Conservation (phyloP, 2,329 filamentous ascomycete genomes). For the Chrysosporium queenslandicum region DNA sequence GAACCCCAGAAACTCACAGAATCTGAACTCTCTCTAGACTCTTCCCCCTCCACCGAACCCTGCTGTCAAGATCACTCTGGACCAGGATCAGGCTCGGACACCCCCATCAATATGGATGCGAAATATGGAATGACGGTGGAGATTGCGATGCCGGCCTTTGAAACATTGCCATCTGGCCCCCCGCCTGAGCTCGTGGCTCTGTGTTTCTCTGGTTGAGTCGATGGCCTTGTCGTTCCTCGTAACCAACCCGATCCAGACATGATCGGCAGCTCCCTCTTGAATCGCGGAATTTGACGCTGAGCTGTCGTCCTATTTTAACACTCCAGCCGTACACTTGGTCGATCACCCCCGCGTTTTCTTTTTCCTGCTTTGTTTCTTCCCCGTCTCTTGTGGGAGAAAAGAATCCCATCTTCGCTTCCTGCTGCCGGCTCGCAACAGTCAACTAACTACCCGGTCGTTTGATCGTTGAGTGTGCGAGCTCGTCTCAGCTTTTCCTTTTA, state of each 20-base stretch:
- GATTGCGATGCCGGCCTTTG: not conserved
- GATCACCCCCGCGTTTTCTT: not conserved
- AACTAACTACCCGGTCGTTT: not conserved
- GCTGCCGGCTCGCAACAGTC: no score
- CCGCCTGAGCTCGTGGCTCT: not conserved
- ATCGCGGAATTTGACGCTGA: not conserved
- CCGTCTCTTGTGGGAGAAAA: not conserved
- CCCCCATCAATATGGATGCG: not conserved
- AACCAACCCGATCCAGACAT: not conserved
- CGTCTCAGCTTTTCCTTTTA: not conserved
- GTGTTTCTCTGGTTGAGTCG: not conserved
- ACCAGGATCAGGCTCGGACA: not conserved
- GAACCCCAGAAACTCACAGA: not conserved
- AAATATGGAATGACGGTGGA: not conserved
- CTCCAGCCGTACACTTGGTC: not conserved
- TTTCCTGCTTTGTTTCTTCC: not conserved
- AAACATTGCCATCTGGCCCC: not conserved
- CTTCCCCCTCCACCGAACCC: not conserved
- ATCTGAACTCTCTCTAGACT: not conserved
- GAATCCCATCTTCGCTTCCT: no score
- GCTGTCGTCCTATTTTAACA: not conserved
- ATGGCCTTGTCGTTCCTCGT: no score
- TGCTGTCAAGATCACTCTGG: not conserved
- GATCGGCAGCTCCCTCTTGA: not conserved
- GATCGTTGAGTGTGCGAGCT: not conserved